phyloP scores from a whole-genome alignment of 805 yeast genomes.

The Saturnispora hagleri region DNA sequence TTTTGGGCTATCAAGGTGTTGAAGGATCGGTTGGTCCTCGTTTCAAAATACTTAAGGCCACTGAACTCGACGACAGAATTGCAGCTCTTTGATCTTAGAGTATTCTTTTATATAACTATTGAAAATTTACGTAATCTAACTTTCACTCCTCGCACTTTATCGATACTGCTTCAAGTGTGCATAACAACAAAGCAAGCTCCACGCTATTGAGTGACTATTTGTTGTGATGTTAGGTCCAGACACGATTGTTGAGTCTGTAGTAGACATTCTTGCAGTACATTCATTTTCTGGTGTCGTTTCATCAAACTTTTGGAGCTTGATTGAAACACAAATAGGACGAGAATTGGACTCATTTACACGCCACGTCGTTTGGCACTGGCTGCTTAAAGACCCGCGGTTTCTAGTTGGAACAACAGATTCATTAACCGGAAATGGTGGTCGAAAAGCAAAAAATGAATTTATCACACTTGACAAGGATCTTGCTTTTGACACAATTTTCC shows the following conservation, averaged over 20 bases:
- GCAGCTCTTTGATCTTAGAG: slow-evolving; percentile 61
- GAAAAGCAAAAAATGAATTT: background rate
- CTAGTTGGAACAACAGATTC: slow-evolving; percentile 9
- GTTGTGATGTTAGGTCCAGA: slow-evolving; percentile 25
- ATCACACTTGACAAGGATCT: background rate
- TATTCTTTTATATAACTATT: background rate
- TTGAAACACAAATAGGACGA: slow-evolving; percentile 10
- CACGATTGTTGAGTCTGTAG: slow-evolving; percentile 24
- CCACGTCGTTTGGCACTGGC: slow-evolving; percentile 31
- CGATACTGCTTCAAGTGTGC: background rate
- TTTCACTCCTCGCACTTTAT: background rate
- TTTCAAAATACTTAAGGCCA: slow-evolving; percentile 71
- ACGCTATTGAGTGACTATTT: background rate
- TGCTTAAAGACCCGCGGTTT: slow-evolving; percentile 23
- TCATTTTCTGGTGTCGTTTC: slow-evolving; percentile 27
- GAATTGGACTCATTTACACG: slow-evolving; percentile 26
- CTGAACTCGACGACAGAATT: slow-evolving; percentile 92
- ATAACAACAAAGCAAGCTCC: background rate
- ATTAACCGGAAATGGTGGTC: background rate
- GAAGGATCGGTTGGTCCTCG: slow-evolving; percentile 76
- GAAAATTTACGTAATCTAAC: background rate
- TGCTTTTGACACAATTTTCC: background rate
- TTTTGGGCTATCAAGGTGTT: slow-evolving; percentile 82
- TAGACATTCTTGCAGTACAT: slow-evolving; percentile 30
- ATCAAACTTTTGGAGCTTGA: slow-evolving; percentile 27